Base-by-base conservation (phyloP, 805 yeast species). In the Candida ovalis region DNA sequence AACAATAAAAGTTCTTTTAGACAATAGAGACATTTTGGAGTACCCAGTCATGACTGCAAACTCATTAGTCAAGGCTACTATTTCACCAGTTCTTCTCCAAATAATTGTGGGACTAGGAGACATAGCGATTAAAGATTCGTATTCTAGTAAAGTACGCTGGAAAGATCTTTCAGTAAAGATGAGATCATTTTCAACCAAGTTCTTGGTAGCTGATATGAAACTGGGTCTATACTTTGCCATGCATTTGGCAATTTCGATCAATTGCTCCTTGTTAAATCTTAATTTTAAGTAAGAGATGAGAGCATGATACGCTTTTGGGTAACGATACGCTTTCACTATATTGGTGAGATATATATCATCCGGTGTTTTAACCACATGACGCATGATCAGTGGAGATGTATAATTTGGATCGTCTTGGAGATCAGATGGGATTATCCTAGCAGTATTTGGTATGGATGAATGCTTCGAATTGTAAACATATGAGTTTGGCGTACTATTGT, bases 1-100 rank as follows among this genome's bases (percentile, higher is more conserved):
- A 56, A 88, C 82, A 21, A 88, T 85, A 58, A 84, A 88, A 2
- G 78, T 77, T 46, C 88, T 67, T 53, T 80, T 77, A 5, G 82
- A 72, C 2, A 86, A 59, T 9, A 86, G 66, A 39, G 82, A 81
- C 49, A 76, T 73, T 53, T 77, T 70, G 10, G 79, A 73, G 63
- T 82, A 80, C 1, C 88, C 87, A 5, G 91, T 78, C 52, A 88
- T 68, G 3, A 82, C 78, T 27, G 86, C 78, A 59, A 88, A 79
- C 57, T 87, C 94, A 53, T 83, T 81, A 4, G 90, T 84, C 9
- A 86, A 79, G 8, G 87, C 87, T 10, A 86, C 90, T 38, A 88
- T 82, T 61, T 88, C 95, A 9, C 95, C 95, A 0, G 95, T 85
- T 37, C 96, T 70, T 57, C 96, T 73, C 96, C 96, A 88, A 53